Base-by-base conservation (phyloP, 75 land plant species). In the Cryptomeria japonica region DNA sequence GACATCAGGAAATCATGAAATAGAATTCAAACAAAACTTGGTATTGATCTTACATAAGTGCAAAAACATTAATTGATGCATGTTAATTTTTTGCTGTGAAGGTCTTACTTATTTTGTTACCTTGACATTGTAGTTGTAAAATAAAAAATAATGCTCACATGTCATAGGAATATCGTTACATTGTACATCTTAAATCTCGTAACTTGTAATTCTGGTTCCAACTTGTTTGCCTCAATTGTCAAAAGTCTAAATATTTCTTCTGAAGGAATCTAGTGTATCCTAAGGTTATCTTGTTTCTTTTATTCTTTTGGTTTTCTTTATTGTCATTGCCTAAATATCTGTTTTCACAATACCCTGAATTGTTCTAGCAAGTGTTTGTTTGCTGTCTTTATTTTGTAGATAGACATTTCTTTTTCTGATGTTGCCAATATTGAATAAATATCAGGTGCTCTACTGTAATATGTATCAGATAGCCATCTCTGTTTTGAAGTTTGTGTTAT, bases 1-100 rank as follows among this genome's bases (percentile, higher is more conserved):
- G 99, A 90, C 95, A 38, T 88, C 92, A 39, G 99, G 99, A 76
- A 98, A 98, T 92, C 99, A 98, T 90, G 86, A 53, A 85, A 55
- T 58, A 53, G 86, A 80, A 11, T 80, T 80, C 47, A 80, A 39
- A 28, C 47, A 80, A 80, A 44, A 39, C 22, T 42, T 80, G 83
- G 83, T 80, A 80, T 42, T 31, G 41, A 22, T 44, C 14, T 25
- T 25, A 41, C 41, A 41, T 42, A 80, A 41, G 47, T 80, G 8
- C 49, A 80, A 80, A 9, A 22, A 44, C n/a, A 28, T 9, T 18
- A 46, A 80, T 44, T 80, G 31, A 44, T 25, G 49, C 83, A 42
- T 7, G 10, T 5, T 80, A 51, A 28, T 38, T 37, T 25, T 37
- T 25, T 7, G 42, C 19, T 80, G 49, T 44, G 42, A 41, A n/a